These are phyloP conservation scores for Arachis stenosperma DNA, from an alignment of 306 rosid species.

Conservation along the genomic window DNA sequence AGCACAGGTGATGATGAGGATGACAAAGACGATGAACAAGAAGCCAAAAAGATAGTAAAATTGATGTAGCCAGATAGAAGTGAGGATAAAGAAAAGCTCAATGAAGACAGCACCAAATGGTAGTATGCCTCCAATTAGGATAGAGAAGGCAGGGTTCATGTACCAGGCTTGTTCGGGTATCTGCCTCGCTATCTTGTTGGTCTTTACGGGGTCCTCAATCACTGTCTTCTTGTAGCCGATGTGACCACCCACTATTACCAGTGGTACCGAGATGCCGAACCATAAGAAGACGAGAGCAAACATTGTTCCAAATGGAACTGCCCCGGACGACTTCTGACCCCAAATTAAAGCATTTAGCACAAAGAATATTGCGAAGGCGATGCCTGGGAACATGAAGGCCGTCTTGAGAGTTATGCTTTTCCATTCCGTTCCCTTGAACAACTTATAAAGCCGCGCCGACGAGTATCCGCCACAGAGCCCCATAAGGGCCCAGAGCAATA, in stretches of 20 bases:
- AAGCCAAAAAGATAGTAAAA: constrained; percentile 88
- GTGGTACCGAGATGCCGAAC: constrained; percentile 98
- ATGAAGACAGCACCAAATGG: constrained; percentile 95
- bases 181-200: constrained; percentile 85
- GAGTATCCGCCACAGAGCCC: constrained; percentile 81
- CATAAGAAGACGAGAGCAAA: constrained; percentile 88
- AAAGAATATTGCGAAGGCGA: constrained; percentile 68
- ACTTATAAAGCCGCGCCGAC: constrained; percentile 65
- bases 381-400: constrained; percentile 77
- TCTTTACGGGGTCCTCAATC: constrained; percentile 80
- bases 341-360: constrained; percentile 86
- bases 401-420: constrained; percentile 70
- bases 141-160: constrained; percentile 69
- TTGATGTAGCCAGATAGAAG: constrained; percentile 94
- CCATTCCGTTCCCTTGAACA: constrained; percentile 89
- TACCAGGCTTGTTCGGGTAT: constrained; percentile 94
- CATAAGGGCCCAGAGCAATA: constrained; percentile 91
- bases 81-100: constrained; percentile 94
- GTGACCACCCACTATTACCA: constrained; percentile 73
- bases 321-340: constrained; percentile 92
- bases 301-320: constrained; percentile 98
- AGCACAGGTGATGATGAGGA: constrained; percentile 87
- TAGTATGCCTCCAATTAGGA: constrained; percentile 84
- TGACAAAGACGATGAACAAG: constrained; percentile 81
- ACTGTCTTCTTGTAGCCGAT: constrained; percentile 65